Conservation (phyloP, 1,284 basidiomycete genomes). For the Ustilago xerochloae region DNA sequence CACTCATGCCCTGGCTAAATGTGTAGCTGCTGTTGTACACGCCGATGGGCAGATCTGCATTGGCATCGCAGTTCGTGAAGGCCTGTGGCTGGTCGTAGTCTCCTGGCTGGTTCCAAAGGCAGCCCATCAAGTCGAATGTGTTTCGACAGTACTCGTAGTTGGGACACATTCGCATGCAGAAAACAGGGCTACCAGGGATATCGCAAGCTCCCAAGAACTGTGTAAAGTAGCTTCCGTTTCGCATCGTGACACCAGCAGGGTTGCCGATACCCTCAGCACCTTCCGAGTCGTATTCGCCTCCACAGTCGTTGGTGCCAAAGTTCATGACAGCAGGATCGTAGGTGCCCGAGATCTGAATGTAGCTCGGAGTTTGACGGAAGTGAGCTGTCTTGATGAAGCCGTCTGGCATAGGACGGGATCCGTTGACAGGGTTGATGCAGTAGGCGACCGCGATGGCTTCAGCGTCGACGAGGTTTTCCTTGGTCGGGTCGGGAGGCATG, state of each 20-base stretch:
- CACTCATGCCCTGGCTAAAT: slow-evolving; percentile 53
- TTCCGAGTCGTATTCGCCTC: slow-evolving; percentile 50
- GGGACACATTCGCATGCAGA: slow-evolving; percentile 59
- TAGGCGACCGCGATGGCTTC: slow-evolving; percentile 62
- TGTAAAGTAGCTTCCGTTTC: slow-evolving; percentile 52
- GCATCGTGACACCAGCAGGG: slow-evolving; percentile 57
- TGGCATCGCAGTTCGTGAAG: slow-evolving; percentile 60
- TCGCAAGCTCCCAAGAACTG: slow-evolving; percentile 63
- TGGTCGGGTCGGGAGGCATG: slow-evolving; percentile 62
- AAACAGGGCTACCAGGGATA: slow-evolving; percentile 54
- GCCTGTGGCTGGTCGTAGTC: slow-evolving; percentile 53
- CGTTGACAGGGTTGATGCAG: slow-evolving; percentile 59
- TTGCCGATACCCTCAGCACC: slow-evolving; percentile 58
- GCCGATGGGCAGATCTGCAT: slow-evolving; percentile 52
- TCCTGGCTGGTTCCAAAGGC: slow-evolving; percentile 47
- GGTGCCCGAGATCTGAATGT: slow-evolving; percentile 57
- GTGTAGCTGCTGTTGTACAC: slow-evolving; percentile 60
- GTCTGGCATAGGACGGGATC: slow-evolving; percentile 59
- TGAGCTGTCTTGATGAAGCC: slow-evolving; percentile 62
- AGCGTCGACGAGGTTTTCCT: slow-evolving; percentile 61
- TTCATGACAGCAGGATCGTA: slow-evolving; percentile 62
- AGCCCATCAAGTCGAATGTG: slow-evolving; percentile 60
- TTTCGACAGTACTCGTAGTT: slow-evolving; percentile 58
- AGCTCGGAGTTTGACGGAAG: slow-evolving; percentile 50
- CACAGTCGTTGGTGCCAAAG: slow-evolving; percentile 57